Conservation (phyloP, 2,329 filamentous ascomycete genomes). For the Trichothecium roseum region DNA sequence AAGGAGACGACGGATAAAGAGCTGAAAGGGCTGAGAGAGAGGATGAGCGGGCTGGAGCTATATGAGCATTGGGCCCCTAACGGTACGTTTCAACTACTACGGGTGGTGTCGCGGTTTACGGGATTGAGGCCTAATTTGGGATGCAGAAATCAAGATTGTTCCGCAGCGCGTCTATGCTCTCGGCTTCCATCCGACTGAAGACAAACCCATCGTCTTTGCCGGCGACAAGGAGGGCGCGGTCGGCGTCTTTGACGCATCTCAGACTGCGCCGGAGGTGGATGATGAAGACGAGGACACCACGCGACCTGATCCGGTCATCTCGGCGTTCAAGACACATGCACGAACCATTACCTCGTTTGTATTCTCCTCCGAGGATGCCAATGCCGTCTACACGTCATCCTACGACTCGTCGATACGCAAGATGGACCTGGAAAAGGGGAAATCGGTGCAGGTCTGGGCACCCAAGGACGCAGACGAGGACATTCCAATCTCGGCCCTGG, state of each 20-base stretch:
- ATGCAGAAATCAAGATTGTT: slow-evolving; percentile 77
- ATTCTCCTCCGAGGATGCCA: slow-evolving; percentile 62
- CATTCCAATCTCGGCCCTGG: slow-evolving; percentile 72
- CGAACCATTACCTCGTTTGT: slow-evolving; percentile 80
- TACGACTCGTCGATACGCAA: slow-evolving; percentile 90
- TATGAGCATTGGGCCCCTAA: slow-evolving; percentile 80
- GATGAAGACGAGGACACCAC: slow-evolving; percentile 61
- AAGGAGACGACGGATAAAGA: slow-evolving; percentile 69
- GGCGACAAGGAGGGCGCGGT: slow-evolving; percentile 89
- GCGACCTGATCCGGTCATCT: slow-evolving; percentile 64
- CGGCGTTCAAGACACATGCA: slow-evolving; percentile 81
- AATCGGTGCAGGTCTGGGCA: slow-evolving; percentile 73
- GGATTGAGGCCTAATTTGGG: background rate
- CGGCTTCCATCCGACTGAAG: slow-evolving; percentile 74
- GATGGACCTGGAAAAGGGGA: slow-evolving; percentile 70
- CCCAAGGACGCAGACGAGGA: slow-evolving; percentile 61
- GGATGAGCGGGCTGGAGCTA: slow-evolving; percentile 66
- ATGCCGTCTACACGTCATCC: slow-evolving; percentile 71
- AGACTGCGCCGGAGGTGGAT: slow-evolving; percentile 48
- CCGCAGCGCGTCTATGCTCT: slow-evolving; percentile 81
- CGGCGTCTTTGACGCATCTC: slow-evolving; percentile 83
- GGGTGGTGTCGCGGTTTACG: too few species aligned
- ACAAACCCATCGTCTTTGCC: slow-evolving; percentile 84
- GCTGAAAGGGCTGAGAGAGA: slow-evolving; percentile 60
- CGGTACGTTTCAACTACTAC: slow-evolving; percentile 37